Evolutionary conservation across 148 eudicot species (phyloP), one percentile per base, ranked within the genome.

Genomic region (Cornus kousa): DNA sequence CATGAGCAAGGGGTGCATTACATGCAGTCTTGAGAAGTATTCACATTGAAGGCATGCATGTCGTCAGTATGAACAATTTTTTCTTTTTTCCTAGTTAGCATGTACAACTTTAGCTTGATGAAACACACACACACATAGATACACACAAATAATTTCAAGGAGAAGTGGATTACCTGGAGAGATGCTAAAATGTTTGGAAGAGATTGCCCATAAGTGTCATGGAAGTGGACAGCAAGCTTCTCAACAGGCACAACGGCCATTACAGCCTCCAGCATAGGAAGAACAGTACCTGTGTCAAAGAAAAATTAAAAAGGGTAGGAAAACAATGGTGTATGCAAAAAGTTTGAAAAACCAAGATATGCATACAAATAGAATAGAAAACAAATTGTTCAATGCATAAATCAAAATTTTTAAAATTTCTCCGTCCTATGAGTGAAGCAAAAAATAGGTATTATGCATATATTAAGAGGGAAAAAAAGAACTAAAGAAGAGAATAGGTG

Each of bases 181-280:
- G 94, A 89, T 60, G 79, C 87, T 79, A 89, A 79, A 77, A 90
- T 90, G 43, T 90, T 90, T 32, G 94, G 79, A 78, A 90, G 94
- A 76, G 94, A 82, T 72, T 90, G 94, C 57, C 94, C 94, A 31
- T 90, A 90, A 35, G 94, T 91, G 80, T 91, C 94, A 57, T 91
- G 94, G 75, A 91, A 91, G 77, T 91, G 94, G 40, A 91, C 94
- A 57, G 92, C 94, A 72, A 91, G 77, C 76, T 82, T 87, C 78
- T 89, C 92, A 78, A 73, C 80, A 35, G 92, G 94, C 60, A 91
- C 82, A 68, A 87, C 88, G 28, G 82, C 86, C 86, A 83, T 76
- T 78, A 89, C 94, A 81, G 94, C 90, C 80, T 86, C 88, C 9
- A 91, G 92, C 94, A 91, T 89, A 24, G 94, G 92, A 62, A 91